phyloP scores from a whole-genome alignment of 73 alveolate species.

The Loxodes magnus region DNA sequence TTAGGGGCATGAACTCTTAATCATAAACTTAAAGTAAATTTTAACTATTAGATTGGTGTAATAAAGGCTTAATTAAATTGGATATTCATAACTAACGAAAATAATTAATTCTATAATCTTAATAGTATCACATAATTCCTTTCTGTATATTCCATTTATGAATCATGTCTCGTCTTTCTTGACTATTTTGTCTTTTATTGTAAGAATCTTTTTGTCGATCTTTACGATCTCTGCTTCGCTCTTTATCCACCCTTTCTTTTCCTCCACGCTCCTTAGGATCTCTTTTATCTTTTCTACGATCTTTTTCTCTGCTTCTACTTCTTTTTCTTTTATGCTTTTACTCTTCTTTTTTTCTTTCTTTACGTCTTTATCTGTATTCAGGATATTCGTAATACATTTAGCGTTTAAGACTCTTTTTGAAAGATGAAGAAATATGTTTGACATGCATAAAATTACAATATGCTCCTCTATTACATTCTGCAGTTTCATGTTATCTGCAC shows the following conservation, averaged over 20 bases:
- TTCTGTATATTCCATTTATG: constrained; percentile 34
- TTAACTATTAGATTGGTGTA: too few relatives aligned
- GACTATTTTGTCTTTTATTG: constrained; percentile 35
- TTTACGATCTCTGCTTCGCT: too few relatives aligned
- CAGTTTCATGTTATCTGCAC: constrained; percentile 96
- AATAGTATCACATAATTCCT: too few relatives aligned
- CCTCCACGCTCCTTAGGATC: constrained; percentile 48
- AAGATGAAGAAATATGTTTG: constrained; percentile 84
- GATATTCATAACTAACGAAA: too few relatives aligned
- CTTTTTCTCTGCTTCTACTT: constrained; percentile 39
- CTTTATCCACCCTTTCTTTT: constrained; percentile 42
- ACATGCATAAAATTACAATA: constrained; percentile 98
- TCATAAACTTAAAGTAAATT: too few relatives aligned
- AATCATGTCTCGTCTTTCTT: constrained; percentile 34
- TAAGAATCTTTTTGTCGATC: too few relatives aligned
- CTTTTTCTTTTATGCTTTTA: constrained; percentile 35
- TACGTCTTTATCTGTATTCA: constrained; percentile 70
- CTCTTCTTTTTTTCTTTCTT: constrained; percentile 24
- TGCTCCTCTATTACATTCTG: constrained; percentile 98
- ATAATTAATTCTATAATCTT: too few relatives aligned
- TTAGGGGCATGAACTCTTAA: too few relatives aligned
- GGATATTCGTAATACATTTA: constrained; percentile 98
- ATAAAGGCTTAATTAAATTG: too few relatives aligned
- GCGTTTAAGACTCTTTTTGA: constrained; percentile 71
- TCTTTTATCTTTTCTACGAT: constrained; percentile 40